Evolutionary conservation across 805 yeast genomes (phyloP), one percentile per base, ranked within the genome.

Genomic region (Candida manassasensis): DNA sequence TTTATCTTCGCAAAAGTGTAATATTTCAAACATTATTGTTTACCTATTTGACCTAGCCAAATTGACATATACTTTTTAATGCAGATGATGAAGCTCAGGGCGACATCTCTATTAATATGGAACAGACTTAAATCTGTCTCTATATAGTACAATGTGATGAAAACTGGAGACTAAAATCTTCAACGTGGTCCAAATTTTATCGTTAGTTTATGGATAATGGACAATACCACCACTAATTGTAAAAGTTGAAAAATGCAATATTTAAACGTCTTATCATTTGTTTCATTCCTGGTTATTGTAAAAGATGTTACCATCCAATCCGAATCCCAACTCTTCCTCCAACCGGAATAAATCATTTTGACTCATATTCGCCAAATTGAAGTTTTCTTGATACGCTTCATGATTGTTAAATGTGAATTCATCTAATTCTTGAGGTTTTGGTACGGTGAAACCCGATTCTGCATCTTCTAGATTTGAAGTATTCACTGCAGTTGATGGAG

Each of bases 281-380:
- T 24, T 19, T 24, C 14, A 24, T 24, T 30, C 19, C 15, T 30
- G 33, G 18, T 30, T 30, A 18, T 30, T 30, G 26, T 30, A 41
- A 38, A 15, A 38, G 43, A 37, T 49, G n/a, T 25, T 54, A 7
- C 69, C 70, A 46, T 67, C 73, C 48, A 67, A 50, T 5, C 73
- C 73, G 48, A 63, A 67, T 3, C 71, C 68, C 17, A 67, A 48
- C 35, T 67, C 73, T 42, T 67, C 71, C 40, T 67, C 73, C 25
- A 67, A 52, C 29, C 61, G 47, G 34, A 62, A 60, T 21, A 61
- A 51, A 21, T 63, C 69, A 35, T 53, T 47, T 19, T 41, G 42
- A 15, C 38, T 37, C 19, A 45, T 34, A 18, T 34, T 32, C 8
- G 35, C 35, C 3, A 38, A 32, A 4, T 37, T 21, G 27, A 33